A percentile compares a stretch with the other conserved stretches of the same genome.
Evolutionary conservation across 2,329 filamentous ascomycete species (phyloP).

Genomic region (Mycosphaerelloides madeirae): DNA sequence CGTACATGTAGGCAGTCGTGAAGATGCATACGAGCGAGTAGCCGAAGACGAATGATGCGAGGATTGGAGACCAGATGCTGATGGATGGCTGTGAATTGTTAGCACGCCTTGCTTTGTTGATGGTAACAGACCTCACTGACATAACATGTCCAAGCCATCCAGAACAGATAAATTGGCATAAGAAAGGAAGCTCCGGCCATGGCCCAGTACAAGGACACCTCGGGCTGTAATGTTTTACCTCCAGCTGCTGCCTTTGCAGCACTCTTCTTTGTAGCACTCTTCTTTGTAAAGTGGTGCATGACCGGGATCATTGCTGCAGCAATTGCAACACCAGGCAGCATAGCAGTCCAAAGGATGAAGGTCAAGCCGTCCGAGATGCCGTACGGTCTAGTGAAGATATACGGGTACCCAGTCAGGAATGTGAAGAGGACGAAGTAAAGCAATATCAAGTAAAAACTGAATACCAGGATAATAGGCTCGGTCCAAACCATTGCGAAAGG

Average conservation of each 20-base stretch:
- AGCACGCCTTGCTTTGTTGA: no score
- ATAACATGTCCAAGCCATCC: slow-evolving; percentile 46
- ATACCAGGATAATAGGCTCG: slow-evolving; percentile 39
- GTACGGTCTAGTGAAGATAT: slow-evolving; percentile 45
- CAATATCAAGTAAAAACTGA: slow-evolving; percentile 49
- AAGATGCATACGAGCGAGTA: slow-evolving; percentile 47
- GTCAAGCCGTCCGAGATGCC: slow-evolving; percentile 37
- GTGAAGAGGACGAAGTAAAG: slow-evolving; percentile 52
- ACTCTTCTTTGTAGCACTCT: no score
- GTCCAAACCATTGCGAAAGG: slow-evolving; percentile 16
- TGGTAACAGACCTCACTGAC: no score
- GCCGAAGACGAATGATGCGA: slow-evolving; percentile 48
- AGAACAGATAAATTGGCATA: slow-evolving; percentile 44
- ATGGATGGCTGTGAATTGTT: slow-evolving; percentile 26
- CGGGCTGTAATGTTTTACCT: background rate
- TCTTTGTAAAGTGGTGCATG: no score
- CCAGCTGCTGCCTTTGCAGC: no score
- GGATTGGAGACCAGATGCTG: slow-evolving; percentile 48
- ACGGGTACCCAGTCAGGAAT: slow-evolving; percentile 49
- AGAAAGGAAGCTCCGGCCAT: slow-evolving; percentile 11
- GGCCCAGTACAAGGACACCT: background rate
- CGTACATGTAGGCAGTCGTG: slow-evolving; percentile 51
- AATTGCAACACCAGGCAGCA: no score
- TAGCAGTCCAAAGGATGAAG: no score
- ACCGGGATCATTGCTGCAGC: no score